Evolutionary conservation across 2,329 filamentous ascomycete species (phyloP).

Genomic region (Ophiocordyceps robertsii): DNA sequence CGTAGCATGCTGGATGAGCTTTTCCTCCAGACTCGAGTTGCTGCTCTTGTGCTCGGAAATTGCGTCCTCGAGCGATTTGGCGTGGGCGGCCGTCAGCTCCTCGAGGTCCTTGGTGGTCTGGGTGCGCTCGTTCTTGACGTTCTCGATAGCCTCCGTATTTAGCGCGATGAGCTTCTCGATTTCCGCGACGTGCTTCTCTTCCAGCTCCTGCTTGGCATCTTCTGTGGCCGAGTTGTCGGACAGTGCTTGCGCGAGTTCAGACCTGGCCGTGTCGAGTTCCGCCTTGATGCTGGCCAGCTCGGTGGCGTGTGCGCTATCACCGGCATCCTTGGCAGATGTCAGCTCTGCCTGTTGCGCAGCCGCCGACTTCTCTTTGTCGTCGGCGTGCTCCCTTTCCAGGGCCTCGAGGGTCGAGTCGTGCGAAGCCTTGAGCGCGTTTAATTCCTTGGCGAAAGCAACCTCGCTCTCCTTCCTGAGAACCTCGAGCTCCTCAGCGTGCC

Average conservation of each 20-base stretch:
- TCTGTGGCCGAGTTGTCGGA: slow-evolving; percentile 29
- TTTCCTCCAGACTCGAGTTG: slow-evolving; percentile 20
- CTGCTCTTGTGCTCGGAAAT: slow-evolving; percentile 24
- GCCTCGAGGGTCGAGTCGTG: slow-evolving; percentile 29
- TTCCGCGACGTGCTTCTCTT: slow-evolving; percentile 30
- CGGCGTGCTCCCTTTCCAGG: slow-evolving; percentile 26
- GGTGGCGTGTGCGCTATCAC: slow-evolving; percentile 12
- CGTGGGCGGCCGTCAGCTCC: slow-evolving; percentile 22
- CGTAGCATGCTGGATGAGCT: slow-evolving; percentile 20
- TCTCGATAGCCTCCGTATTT: slow-evolving; percentile 27
- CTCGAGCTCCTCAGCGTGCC: slow-evolving; percentile 36
- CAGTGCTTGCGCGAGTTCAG: slow-evolving; percentile 29
- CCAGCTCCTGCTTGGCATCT: slow-evolving; percentile 28
- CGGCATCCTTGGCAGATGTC: slow-evolving; percentile 14
- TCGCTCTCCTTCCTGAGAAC: slow-evolving; percentile 28
- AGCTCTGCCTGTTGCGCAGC: slow-evolving; percentile 18
- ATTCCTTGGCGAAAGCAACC: slow-evolving; percentile 22
- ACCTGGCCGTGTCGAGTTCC: slow-evolving; percentile 23
- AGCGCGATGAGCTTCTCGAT: slow-evolving; percentile 31
- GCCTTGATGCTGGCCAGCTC: slow-evolving; percentile 17
- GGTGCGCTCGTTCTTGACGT: slow-evolving; percentile 23
- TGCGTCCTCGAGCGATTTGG: slow-evolving; percentile 25
- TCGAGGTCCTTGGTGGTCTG: slow-evolving; percentile 29
- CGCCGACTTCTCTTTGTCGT: slow-evolving; percentile 21
- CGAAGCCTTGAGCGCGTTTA: slow-evolving; percentile 27